Base-by-base conservation (phyloP, 805 yeast species). In the Starmerella kuoi region DNA sequence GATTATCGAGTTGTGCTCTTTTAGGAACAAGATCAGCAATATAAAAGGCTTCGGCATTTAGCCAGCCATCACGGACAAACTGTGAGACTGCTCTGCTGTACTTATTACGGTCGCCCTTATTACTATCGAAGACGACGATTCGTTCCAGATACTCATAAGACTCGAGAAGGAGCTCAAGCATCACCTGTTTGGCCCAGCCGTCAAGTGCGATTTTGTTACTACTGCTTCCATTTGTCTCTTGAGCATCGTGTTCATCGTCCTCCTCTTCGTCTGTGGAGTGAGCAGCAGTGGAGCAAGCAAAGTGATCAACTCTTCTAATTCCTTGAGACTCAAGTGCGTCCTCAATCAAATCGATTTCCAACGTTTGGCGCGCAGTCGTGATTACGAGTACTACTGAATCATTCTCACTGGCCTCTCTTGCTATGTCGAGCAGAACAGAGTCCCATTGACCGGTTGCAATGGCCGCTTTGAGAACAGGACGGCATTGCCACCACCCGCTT, bases 141-240 rank as follows among this genome's bases (percentile, higher is more conserved):
- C 51, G 44, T 22, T 41, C 47, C 7, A 48, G 31, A 2, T n/a
- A 5, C 3, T 22, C 22, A 28, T 47, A 54, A 12, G 41, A 36
- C 18, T 35, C 46, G 41, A 51, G 41, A 11, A 54, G 46, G 30
- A 43, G 43, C 22, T 37, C 40, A 9, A 54, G 42, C 34, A 52
- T 39, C n/a, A 15, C 45, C 41, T 39, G 33, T 17, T 2, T 33
- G 5, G 37, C 37, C 37, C 26, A 21, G 37, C 15, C 26, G 9
- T 14, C 27, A 34, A 33, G 28, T 14, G 4, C 35, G 6, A 11
- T 21, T n/a, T 25, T 17, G 22, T n/a, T 20, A 18, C 12, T 17
- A 9, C 20, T 19, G 20, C 20, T 17, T 9, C 17, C 19, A 24
- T 24, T 32, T 22, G 14, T 15, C 26, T 20, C 22, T n/a, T 36